Evolutionary conservation across 805 yeast species (phyloP).

Genomic region (Starmera pachycereana): DNA sequence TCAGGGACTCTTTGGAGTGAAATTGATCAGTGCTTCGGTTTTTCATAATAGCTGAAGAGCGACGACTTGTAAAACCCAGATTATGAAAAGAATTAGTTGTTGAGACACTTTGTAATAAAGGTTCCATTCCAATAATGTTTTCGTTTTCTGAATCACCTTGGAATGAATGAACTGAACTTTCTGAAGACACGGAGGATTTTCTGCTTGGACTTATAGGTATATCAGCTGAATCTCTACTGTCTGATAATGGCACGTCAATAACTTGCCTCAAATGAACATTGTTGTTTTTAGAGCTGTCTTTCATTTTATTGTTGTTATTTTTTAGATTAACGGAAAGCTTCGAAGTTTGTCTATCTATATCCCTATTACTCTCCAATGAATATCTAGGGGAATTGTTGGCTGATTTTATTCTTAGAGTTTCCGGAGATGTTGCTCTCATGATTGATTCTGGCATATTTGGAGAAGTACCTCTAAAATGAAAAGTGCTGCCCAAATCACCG

Average conservation of each 20-base stretch:
- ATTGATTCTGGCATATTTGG: conserved; percentile 24
- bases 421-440: conserved; percentile 14
- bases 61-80: background rate
- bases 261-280: background rate
- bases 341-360: too few relatives aligned
- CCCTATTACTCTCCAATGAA: conserved; percentile 3
- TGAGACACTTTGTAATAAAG: conserved; percentile 14
- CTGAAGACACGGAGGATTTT: conserved; percentile 6
- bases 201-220: background rate
- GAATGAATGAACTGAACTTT: background rate
- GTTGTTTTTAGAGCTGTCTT: too few relatives aligned
- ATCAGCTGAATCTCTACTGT: too few relatives aligned
- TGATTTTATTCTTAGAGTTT: background rate
- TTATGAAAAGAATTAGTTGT: conserved; percentile 1
- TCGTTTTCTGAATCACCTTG: conserved; percentile 5
- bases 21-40: conserved; percentile 11
- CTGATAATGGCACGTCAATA: background rate
- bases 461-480: conserved; percentile 23
- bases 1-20: conserved; percentile 21
- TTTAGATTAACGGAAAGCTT: too few relatives aligned
- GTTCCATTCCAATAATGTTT: conserved; percentile 15
- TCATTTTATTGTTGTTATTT: too few relatives aligned
- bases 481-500: conserved; percentile 22
- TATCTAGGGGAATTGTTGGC: too few relatives aligned
- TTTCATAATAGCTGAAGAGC: background rate